These are phyloP conservation scores for Skeletonema grethae DNA, from an alignment of 108 stramenopile species.

Conservation along the genomic window DNA sequence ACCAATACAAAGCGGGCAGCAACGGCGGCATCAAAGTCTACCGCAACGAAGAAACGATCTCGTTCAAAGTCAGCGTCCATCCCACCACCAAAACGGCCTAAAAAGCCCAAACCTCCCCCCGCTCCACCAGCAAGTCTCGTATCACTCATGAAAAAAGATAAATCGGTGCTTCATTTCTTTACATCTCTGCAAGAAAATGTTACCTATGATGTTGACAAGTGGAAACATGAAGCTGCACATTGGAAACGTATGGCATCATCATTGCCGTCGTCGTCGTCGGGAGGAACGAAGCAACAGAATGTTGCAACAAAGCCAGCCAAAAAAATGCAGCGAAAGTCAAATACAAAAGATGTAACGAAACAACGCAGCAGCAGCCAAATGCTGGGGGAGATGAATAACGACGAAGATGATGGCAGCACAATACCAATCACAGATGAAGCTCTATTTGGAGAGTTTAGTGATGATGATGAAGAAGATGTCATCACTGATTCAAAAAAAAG, in stretches of 20 bases:
- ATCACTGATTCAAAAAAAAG: background rate
- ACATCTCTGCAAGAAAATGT: slow-evolving; percentile 66
- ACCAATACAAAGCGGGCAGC: background rate
- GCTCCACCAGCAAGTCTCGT: slow-evolving; percentile 63
- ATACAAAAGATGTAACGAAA: background rate
- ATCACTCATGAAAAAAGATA: slow-evolving; percentile 56
- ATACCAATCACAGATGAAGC: slow-evolving; percentile 46
- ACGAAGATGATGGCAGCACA: slow-evolving; percentile 12
- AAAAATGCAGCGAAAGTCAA: background rate
- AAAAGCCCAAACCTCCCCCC: slow-evolving; percentile 34
- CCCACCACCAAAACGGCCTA: slow-evolving; percentile 5
- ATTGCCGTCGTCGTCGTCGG: background rate
- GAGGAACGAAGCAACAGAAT: background rate
- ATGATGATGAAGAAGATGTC: slow-evolving; percentile 2
- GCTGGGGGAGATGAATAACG: background rate
- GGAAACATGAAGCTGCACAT: slow-evolving; percentile 59
- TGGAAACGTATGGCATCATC: slow-evolving; percentile 26
- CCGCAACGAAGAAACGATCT: slow-evolving; percentile 13
- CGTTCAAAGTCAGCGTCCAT: background rate
- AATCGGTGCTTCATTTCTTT: slow-evolving; percentile 64
- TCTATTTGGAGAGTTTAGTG: slow-evolving; percentile 36
- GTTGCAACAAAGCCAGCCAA: background rate
- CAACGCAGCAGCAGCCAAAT: background rate
- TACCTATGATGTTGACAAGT: slow-evolving; percentile 69
- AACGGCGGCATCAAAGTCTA: background rate